These are phyloP conservation scores for Castanea mollissima DNA, from an alignment of 306 rosid genomes.

Conservation along the genomic window DNA sequence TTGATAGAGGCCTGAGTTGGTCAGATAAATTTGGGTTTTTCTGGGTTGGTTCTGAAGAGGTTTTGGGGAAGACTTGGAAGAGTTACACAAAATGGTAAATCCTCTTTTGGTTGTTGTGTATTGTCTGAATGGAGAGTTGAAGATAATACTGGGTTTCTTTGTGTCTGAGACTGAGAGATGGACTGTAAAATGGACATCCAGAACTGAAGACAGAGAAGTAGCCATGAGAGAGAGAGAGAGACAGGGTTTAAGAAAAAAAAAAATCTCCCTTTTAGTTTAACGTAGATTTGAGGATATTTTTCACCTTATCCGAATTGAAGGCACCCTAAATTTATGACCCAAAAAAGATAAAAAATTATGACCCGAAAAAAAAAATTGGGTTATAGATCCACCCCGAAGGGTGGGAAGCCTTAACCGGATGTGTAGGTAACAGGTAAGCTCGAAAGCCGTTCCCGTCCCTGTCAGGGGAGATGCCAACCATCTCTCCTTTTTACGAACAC, in stretches of 20 bases:
- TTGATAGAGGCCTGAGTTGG: conserved; percentile 65
- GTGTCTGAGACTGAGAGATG: conserved; percentile 41
- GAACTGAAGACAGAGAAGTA: conserved; percentile 46
- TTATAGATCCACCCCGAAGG: conserved; percentile 10
- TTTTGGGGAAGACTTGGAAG: conserved; percentile 43
- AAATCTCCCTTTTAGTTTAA: too few relatives aligned
- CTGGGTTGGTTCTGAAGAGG: conserved; percentile 10
- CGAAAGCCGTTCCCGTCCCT: conserved; percentile 1
- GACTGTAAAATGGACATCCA: conserved; percentile 49
- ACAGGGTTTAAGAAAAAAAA: neutral
- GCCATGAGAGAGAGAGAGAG: conserved; percentile 46
- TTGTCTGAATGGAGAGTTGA: conserved; percentile 28
- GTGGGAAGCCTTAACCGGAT: conserved; percentile 35
- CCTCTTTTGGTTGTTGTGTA: conserved; percentile 25
- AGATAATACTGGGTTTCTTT: conserved; percentile 42
- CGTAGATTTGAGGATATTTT: neutral
- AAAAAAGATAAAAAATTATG: neutral
- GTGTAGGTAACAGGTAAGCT: conserved; percentile 26
- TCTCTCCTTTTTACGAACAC: conserved; percentile 32
- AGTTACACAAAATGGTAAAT: conserved; percentile 33
- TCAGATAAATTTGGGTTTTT: conserved; percentile 69
- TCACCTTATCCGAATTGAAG: conserved; percentile 32
- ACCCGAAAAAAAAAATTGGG: neutral
- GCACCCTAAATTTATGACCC: too few relatives aligned
- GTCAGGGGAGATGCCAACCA: conserved; percentile 27